These are phyloP conservation scores for Angophora floribunda DNA, from an alignment of 345 rosid genomes.

Conservation along the genomic window DNA sequence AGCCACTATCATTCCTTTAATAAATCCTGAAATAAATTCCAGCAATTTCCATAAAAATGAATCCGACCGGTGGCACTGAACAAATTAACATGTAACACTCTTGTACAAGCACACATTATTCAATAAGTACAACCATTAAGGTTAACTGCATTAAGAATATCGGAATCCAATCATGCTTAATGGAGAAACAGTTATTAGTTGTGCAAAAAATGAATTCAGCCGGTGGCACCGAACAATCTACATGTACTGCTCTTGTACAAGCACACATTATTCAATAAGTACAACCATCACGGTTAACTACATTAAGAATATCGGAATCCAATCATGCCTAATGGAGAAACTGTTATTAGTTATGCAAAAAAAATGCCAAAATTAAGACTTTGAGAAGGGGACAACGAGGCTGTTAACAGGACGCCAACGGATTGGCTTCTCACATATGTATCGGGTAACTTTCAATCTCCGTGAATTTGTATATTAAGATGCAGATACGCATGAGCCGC, in stretches of 20 bases:
- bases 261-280: neutral
- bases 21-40: neutral
- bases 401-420: neutral
- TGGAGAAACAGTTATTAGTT: neutral
- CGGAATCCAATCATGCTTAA: neutral
- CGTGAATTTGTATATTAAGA: neutral
- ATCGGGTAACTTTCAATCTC: neutral
- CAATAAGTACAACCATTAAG: neutral
- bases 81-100: neutral
- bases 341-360: neutral
- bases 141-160: neutral
- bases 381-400: neutral
- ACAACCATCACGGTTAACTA: neutral
- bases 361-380: neutral
- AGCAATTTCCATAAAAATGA: neutral
- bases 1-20: conserved; percentile 1
- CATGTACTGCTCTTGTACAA: neutral
- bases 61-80: neutral
- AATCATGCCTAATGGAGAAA: neutral
- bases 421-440: neutral
- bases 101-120: neutral
- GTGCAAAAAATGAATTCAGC: neutral
- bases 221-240: neutral
- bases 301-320: neutral
- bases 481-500: neutral